These are phyloP conservation scores for Mycena kentingensis DNA, from an alignment of 768 basidiomycete species.

Conservation along the genomic window DNA sequence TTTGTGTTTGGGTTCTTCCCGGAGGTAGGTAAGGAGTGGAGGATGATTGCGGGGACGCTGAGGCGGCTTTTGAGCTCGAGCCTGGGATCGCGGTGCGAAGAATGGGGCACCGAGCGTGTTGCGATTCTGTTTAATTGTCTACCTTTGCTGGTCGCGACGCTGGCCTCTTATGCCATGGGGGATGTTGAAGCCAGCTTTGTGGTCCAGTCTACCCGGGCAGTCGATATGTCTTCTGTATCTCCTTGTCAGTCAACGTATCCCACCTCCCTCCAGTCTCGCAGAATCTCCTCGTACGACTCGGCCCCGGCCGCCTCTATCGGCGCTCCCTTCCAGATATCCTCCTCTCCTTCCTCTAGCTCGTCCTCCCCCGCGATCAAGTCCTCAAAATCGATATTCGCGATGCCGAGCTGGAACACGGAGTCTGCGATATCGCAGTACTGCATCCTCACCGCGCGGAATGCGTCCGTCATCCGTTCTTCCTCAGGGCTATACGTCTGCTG, in stretches of 20 bases:
- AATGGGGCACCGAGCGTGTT: no score
- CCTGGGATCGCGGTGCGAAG: no score
- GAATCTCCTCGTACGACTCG: neutral
- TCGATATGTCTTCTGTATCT: no score
- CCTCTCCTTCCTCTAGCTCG: neutral
- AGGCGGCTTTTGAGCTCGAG: no score
- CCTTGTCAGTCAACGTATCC: neutral
- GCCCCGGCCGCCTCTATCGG: neutral
- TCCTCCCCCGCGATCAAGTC: neutral
- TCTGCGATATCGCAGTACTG: neutral
- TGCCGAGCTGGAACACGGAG: neutral
- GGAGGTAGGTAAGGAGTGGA: no score
- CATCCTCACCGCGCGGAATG: neutral
- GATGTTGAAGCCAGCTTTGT: no score
- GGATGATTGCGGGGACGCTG: no score
- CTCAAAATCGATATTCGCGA: neutral
- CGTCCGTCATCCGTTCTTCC: neutral
- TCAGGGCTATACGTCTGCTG: neutral
- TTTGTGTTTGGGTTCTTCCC: no score
- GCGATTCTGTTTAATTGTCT: no score
- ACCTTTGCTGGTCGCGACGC: no score
- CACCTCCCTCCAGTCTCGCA: neutral
- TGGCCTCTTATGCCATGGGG: no score
- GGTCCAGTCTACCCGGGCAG: no score
- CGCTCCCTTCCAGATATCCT: neutral